Evolutionary conservation across 805 yeast species (phyloP).

Genomic region (Barnettozyma wickerhamii): DNA sequence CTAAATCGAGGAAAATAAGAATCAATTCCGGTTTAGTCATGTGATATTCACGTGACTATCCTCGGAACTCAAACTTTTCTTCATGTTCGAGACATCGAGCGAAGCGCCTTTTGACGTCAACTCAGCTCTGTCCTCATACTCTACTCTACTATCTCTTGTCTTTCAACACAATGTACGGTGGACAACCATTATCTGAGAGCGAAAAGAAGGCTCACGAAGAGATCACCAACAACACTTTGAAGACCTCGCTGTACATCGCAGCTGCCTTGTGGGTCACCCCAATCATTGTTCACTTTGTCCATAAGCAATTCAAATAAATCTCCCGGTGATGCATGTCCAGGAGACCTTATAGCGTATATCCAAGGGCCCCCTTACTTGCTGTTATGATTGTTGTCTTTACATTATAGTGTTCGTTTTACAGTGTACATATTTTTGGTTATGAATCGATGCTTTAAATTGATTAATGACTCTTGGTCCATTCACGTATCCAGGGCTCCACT

Average conservation of each 20-base stretch:
- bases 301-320: slow-evolving; percentile 37
- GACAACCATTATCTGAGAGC: slow-evolving; percentile 58
- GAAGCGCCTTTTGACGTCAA: too few relatives aligned
- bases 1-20: too few relatives aligned
- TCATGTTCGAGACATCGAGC: background rate
- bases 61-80: background rate
- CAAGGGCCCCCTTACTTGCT: background rate
- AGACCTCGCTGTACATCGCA: slow-evolving; percentile 57
- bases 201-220: slow-evolving; percentile 64
- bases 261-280: slow-evolving; percentile 58
- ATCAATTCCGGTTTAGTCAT: background rate
- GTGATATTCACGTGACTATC: too few relatives aligned
- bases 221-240: slow-evolving; percentile 54
- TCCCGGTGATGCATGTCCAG: too few relatives aligned
- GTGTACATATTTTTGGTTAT: slow-evolving; percentile 1
- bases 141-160: too few relatives aligned
- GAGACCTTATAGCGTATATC: too few relatives aligned
- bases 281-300: slow-evolving; percentile 49
- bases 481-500: slow-evolving; percentile 18
- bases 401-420: background rate
- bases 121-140: too few relatives aligned
- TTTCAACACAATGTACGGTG: slow-evolving; percentile 35
- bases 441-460: background rate
- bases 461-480: background rate
- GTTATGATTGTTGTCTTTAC: slow-evolving; percentile 1